phyloP scores from a whole-genome alignment of 2,329 filamentous ascomycete genomes.

The Helotiales sp. region DNA sequence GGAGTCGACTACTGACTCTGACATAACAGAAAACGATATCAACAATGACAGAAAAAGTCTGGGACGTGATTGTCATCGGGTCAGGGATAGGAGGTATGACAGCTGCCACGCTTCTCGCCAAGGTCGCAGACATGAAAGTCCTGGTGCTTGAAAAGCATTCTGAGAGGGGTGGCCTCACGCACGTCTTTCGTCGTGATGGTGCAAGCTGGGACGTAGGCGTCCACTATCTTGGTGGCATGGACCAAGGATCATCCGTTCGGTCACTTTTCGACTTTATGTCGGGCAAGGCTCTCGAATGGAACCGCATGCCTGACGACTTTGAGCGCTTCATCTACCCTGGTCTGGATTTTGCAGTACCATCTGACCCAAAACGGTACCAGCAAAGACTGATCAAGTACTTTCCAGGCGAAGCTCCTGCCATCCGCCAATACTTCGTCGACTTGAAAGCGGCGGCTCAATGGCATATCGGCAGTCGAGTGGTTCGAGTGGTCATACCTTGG shows the following conservation, averaged over 20 bases:
- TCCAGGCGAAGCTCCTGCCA: background rate
- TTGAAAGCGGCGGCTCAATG: background rate
- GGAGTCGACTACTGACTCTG: no score
- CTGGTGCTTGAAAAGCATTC: background rate
- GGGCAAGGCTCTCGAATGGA: background rate
- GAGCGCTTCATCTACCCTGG: conserved; percentile 9
- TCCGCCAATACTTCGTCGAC: background rate
- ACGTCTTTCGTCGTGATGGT: background rate
- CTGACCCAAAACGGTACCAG: background rate
- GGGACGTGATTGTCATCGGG: background rate
- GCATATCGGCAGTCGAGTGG: background rate
- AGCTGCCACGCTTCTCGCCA: background rate
- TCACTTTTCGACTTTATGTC: background rate
- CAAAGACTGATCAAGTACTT: background rate
- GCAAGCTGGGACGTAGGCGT: background rate
- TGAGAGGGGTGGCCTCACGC: background rate
- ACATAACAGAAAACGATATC: background rate
- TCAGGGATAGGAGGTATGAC: background rate
- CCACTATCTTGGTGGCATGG: background rate
- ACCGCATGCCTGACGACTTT: conserved; percentile 11
- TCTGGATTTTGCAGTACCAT: background rate
- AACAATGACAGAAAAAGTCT: background rate
- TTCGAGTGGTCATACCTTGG: background rate
- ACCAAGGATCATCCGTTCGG: background rate
- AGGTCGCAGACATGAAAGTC: background rate